phyloP scores from a whole-genome alignment of 257 asterid genomes.

The Gynochthodes officinalis region DNA sequence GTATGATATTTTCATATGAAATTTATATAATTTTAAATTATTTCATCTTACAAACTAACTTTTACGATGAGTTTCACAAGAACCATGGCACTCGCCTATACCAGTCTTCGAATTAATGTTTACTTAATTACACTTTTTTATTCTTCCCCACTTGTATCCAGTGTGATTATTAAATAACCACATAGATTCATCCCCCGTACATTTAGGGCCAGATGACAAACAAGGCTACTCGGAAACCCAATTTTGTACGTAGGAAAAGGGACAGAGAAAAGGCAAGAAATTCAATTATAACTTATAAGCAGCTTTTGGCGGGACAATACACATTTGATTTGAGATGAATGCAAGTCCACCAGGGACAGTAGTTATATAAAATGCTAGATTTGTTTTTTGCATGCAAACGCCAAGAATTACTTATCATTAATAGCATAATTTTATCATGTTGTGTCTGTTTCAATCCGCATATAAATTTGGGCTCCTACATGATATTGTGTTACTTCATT shows the following conservation, averaged over 20 bases:
- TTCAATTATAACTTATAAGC: neutral
- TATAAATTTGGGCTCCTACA: conserved; percentile 28
- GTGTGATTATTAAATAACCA: neutral
- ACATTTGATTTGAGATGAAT: conserved; percentile 2
- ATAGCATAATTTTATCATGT: neutral
- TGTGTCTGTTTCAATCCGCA: conserved; percentile 13
- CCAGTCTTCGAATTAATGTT: too few relatives aligned
- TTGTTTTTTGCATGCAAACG: neutral
- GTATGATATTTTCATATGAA: too few relatives aligned
- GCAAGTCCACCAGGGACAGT: conserved; percentile 11
- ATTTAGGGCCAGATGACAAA: conserved; percentile 26
- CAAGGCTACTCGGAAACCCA: conserved; percentile 23
- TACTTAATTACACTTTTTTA: too few relatives aligned
- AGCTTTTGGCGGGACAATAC: conserved; percentile 10
- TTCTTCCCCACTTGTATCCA: neutral
- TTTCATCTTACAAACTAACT: too few relatives aligned
- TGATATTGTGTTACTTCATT: conserved; percentile 4
- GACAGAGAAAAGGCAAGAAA: neutral
- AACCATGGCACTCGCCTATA: too few relatives aligned
- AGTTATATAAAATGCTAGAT: conserved; percentile 3
- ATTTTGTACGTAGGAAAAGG: conserved; percentile 7
- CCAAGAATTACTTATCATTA: conserved; percentile 11
- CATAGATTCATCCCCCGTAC: conserved; percentile 1
- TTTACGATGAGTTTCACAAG: too few relatives aligned
- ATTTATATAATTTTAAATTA: too few relatives aligned